These are phyloP conservation scores for Chlorociboria aeruginascens DNA, from an alignment of 495 filamentous ascomycete genomes.

Conservation along the genomic window DNA sequence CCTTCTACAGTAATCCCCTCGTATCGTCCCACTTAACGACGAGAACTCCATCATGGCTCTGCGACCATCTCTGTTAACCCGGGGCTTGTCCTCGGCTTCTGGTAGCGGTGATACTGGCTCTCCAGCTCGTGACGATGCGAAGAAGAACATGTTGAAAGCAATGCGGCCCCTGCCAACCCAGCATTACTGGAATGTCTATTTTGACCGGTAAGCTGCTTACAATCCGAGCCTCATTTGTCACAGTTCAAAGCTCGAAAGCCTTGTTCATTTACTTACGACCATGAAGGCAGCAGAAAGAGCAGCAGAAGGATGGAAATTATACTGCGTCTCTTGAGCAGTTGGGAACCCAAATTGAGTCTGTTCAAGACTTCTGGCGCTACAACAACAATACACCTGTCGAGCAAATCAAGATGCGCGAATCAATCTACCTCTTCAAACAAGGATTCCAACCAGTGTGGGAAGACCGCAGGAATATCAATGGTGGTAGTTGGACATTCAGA, in stretches of 20 bases:
- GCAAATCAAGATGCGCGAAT: conserved; percentile 66
- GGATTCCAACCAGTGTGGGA: conserved; percentile 85
- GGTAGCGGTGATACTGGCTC: conserved; percentile 38
- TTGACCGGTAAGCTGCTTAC: conserved; percentile 31
- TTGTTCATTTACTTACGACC: neutral
- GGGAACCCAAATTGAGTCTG: conserved; percentile 55
- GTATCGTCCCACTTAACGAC: neutral
- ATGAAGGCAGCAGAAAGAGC: conserved; percentile 30
- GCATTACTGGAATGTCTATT: conserved; percentile 50
- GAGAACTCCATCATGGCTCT: conserved; percentile 25
- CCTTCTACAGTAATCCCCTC: neutral
- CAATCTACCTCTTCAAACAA: conserved; percentile 78
- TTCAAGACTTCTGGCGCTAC: conserved; percentile 78
- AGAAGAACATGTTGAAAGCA: conserved; percentile 45
- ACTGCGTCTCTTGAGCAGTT: conserved; percentile 54
- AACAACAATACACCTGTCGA: conserved; percentile 79
- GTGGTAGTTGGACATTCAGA: conserved; percentile 80
- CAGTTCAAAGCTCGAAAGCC: neutral
- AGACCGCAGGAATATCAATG: conserved; percentile 68
- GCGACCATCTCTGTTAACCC: conserved; percentile 40
- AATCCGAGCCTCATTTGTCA: neutral
- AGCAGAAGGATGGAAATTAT: conserved; percentile 37
- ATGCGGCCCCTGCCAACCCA: conserved; percentile 47
- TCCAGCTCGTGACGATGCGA: conserved; percentile 44
- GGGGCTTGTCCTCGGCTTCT: conserved; percentile 35